Conservation (phyloP, 78 protist genomes). For the Polysphondylium violaceum region DNA sequence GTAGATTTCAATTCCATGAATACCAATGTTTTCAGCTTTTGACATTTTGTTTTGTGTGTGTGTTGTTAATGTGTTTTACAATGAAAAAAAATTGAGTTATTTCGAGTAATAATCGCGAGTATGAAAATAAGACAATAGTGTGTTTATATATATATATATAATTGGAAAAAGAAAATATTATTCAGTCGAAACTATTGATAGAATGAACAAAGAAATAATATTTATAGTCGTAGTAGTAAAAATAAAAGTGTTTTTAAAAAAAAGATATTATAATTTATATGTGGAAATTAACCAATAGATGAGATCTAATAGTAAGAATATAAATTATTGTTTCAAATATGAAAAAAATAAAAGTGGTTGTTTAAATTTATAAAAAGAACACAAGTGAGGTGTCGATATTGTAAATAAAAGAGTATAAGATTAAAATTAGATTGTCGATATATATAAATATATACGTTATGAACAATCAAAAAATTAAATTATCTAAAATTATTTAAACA, state of each 20-base stretch:
- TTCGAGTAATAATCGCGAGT: background rate
- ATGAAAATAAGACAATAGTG: background rate
- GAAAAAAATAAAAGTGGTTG: background rate
- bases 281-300: no score
- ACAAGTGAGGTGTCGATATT: background rate
- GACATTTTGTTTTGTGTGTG: background rate
- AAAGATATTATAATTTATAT: no score
- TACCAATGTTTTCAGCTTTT: constrained; percentile 91
- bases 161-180: background rate
- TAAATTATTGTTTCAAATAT: background rate
- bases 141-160: background rate
- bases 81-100: no score
- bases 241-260: constrained; percentile 9
- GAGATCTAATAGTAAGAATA: background rate
- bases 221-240: background rate
- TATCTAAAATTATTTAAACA: no score
- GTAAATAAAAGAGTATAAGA: background rate
- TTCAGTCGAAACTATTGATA: background rate
- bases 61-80: background rate
- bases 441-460: background rate
- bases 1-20: constrained; percentile 94
- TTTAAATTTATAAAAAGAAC: background rate
- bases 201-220: background rate
- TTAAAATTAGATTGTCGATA: background rate
- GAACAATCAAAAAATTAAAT: no score